A percentile compares a stretch with the other conserved stretches of the same genome.
phyloP scores from a whole-genome alignment of 495 filamentous ascomycete genomes.

The Hypomontagnella submonticulosa region DNA sequence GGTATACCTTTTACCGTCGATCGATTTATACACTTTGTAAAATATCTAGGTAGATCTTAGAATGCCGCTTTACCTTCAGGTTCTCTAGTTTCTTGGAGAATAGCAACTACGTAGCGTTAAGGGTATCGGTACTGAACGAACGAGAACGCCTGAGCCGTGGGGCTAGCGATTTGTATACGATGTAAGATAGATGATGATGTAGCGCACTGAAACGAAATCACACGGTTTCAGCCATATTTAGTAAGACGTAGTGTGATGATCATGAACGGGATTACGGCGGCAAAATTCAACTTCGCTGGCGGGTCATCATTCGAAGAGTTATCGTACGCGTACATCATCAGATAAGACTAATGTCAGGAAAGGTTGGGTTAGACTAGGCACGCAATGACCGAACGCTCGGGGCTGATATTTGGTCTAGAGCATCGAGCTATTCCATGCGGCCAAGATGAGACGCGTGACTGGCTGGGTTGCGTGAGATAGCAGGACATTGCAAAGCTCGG shows the following conservation, averaged over 20 bases:
- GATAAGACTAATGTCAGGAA: conserved; percentile 2
- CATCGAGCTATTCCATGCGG: conserved; percentile 16
- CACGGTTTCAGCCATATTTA: neutral
- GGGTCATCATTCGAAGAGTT: conserved; percentile 1
- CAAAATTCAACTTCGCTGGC: neutral
- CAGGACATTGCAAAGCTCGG: conserved; percentile 7
- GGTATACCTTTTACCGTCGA: conserved; percentile 1
- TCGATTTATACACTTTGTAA: neutral
- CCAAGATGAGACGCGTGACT: conserved; percentile 9
- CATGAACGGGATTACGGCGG: neutral
- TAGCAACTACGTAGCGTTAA: neutral
- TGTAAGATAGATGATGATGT: conserved; percentile 16
- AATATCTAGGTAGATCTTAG: too few species aligned
- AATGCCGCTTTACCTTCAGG: too few species aligned
- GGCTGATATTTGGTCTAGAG: conserved; percentile 21
- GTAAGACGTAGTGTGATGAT: neutral
- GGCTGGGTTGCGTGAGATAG: conserved; percentile 9
- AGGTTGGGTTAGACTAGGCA: conserved; percentile 1
- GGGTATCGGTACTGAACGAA: neutral
- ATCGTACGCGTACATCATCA: conserved; percentile 1
- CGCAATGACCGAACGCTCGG: neutral
- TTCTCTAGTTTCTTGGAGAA: too few species aligned
- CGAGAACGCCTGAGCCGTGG: conserved; percentile 7
- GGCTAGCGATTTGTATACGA: conserved; percentile 12
- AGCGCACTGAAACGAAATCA: neutral